Evolutionary conservation across 2,329 filamentous ascomycete species (phyloP), one percentile per base, ranked within the genome.

Genomic region (Aspergillus caelatus): DNA sequence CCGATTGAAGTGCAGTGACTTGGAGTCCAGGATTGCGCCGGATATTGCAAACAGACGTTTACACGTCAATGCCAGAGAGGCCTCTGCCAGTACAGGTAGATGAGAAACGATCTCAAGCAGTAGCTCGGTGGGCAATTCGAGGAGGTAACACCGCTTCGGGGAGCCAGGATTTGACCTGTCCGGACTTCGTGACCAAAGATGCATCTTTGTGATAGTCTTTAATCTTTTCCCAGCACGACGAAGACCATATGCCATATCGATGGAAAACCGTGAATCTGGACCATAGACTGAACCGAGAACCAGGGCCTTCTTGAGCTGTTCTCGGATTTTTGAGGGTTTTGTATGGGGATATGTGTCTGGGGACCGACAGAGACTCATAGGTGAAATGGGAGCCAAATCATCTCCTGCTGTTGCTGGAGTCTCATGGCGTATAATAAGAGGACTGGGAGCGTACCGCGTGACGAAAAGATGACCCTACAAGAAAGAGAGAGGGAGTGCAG

Each of bases 111-210:
- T 78, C 61, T 78, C 75, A 23, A 77, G 65, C 16, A 79, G 64
- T 53, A 79, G 58, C 65, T 79, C 77, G 10, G 76, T 78, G 28
- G 77, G 77, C 21, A 79, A 66, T 64, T 78, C 76, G 54, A 78
- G 70, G 2, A 79, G 70, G 63, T 73, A 69, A 62, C 74, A 77
- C 57, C 72, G 72, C 16, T 62, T 58, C 1, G 59, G 16, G 23
- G 67, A 62, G 26, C 62, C 62, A 14, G 66, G 67, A 52, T 67
- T 63, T 64, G 50, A 39, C 39, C 55, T 50, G 57, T 70, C 60
- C 57, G 62, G 68, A 54, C 58, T 67, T 28, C 65, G 62, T n/a
- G 68, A 59, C 72, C 74, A 74, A 26, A 66, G 60, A 55, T 62
- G 72, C 71, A 72, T 74, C 62, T 68, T 75, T 52, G 72, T 71